phyloP scores from a whole-genome alignment of 805 yeast genomes.

The Diddensiella caesifluorescens region DNA sequence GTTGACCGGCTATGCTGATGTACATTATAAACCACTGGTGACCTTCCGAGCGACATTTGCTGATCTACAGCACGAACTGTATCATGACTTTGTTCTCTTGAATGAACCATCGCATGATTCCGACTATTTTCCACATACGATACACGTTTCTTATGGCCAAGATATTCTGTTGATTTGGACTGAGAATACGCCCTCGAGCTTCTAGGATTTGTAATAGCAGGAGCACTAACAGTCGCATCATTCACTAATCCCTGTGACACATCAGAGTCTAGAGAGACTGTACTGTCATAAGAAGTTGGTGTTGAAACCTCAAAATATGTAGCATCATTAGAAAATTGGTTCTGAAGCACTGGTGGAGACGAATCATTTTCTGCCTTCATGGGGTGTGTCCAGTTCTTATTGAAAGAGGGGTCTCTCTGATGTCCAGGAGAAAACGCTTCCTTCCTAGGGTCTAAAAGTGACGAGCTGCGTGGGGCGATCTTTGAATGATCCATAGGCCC shows the following conservation, averaged over 20 bases:
- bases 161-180: conserved; percentile 2
- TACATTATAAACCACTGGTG: conserved; percentile 6
- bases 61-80: conserved; percentile 9
- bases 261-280: conserved; percentile 4
- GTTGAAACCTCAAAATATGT: neutral
- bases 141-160: conserved; percentile 1
- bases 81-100: conserved; percentile 13
- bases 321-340: neutral
- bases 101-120: conserved; percentile 5
- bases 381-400: conserved; percentile 22
- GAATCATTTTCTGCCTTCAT: neutral
- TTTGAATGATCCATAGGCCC: neutral
- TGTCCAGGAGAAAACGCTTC: conserved; percentile 8
- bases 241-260: neutral
- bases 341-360: neutral
- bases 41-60: neutral
- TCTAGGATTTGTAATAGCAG: conserved; percentile 1
- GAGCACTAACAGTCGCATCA: conserved; percentile 4
- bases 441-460: neutral
- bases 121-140: conserved; percentile 13
- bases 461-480: conserved; percentile 2
- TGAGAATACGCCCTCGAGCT: conserved; percentile 1
- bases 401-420: conserved; percentile 20
- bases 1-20: conserved; percentile 18
- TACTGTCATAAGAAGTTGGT: conserved; percentile 5